Evolutionary conservation across 176 grass and related monocot genomes (phyloP).

Genomic region (Cenchrus americanus): DNA sequence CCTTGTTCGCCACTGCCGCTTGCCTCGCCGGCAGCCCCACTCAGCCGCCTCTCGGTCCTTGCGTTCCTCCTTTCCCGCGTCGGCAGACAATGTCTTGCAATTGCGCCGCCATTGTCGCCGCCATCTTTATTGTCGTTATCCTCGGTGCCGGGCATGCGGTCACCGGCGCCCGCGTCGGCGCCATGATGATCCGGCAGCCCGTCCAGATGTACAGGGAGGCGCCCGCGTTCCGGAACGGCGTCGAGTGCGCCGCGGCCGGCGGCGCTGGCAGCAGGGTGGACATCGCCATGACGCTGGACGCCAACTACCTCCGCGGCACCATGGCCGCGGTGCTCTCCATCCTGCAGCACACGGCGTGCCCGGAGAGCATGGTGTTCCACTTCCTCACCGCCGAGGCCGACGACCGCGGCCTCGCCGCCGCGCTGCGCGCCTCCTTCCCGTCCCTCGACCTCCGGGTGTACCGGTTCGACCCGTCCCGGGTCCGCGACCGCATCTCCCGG

Average conservation of each 20-base stretch:
- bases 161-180: conserved; percentile 9
- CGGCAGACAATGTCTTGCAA: conserved; percentile 21
- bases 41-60: conserved; percentile 8
- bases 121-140: conserved; percentile 17
- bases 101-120: background rate
- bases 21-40: conserved; percentile 1
- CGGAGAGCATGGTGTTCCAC: conserved; percentile 68
- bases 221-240: conserved; percentile 64
- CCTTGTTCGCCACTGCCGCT: background rate
- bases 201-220: conserved; percentile 59
- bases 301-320: conserved; percentile 73
- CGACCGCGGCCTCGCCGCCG: conserved; percentile 32
- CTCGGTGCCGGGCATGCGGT: conserved; percentile 8
- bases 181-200: conserved; percentile 44
- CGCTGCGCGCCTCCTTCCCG: conserved; percentile 53
- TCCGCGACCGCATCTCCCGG: conserved; percentile 70
- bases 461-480: conserved; percentile 69
- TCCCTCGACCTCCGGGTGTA: conserved; percentile 63
- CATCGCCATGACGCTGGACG: conserved; percentile 82
- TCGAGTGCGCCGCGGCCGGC: conserved; percentile 36
- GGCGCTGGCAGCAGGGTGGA: conserved; percentile 39
- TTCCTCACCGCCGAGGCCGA: conserved; percentile 52
- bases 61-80: background rate
- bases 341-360: conserved; percentile 76
- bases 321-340: conserved; percentile 72